phyloP scores from a whole-genome alignment of 495 filamentous ascomycete species.

The Letharia columbiana region DNA sequence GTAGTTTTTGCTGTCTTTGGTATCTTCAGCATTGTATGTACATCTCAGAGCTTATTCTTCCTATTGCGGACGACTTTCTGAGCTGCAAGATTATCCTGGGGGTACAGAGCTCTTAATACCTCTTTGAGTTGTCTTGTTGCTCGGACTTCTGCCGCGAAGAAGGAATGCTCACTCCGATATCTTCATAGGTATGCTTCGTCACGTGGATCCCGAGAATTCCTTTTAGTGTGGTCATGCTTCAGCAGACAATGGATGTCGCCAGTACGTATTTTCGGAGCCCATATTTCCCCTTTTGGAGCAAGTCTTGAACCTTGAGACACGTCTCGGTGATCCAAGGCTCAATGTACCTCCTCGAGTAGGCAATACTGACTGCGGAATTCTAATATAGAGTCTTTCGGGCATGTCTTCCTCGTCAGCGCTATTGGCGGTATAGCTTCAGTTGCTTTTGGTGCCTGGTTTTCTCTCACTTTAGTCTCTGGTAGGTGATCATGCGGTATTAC shows the following conservation, averaged over 20 bases:
- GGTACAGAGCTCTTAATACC: neutral
- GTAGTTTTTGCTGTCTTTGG: constrained; percentile 80
- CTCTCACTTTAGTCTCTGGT: constrained; percentile 47
- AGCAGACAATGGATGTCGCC: constrained; percentile 78
- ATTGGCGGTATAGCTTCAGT: constrained; percentile 67
- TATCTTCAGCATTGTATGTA: constrained; percentile 59
- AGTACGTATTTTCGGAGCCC: constrained; percentile 23
- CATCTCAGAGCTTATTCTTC: neutral
- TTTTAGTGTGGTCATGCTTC: constrained; percentile 82
- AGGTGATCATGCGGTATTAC: neutral
- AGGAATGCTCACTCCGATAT: neutral
- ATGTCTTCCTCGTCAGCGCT: constrained; percentile 78
- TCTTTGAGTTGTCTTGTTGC: neutral
- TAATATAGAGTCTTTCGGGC: constrained; percentile 50
- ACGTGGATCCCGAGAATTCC: constrained; percentile 83
- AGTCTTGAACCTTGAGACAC: too few relatives aligned
- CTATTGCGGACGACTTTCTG: neutral
- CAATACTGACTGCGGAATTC: too few relatives aligned
- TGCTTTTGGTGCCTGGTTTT: constrained; percentile 60
- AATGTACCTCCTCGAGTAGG: too few relatives aligned
- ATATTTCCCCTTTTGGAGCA: too few relatives aligned
- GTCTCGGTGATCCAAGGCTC: too few relatives aligned
- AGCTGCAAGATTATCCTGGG: neutral
- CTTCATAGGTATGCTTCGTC: constrained; percentile 47
- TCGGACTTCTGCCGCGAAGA: neutral